phyloP scores from a whole-genome alignment of 75 land plant species.

The Cupressus sempervirens region DNA sequence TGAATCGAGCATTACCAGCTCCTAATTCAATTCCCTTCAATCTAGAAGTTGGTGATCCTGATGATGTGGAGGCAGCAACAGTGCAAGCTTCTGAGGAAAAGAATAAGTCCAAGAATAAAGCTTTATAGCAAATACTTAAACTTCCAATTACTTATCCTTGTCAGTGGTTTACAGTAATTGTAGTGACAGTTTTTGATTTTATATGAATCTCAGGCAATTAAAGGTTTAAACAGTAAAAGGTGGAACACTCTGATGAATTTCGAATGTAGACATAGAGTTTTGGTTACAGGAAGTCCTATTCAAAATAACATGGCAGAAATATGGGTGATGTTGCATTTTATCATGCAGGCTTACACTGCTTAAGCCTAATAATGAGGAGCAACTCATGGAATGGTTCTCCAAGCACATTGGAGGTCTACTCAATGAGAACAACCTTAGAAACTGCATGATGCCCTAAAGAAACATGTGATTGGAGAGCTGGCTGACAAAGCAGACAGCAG shows the following conservation, averaged over 20 bases:
- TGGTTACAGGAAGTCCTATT: slow-evolving; percentile 89
- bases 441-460: slow-evolving; percentile 79
- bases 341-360: slow-evolving; percentile 83
- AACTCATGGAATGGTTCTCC: slow-evolving; percentile 95
- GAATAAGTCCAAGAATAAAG: slow-evolving; percentile 76
- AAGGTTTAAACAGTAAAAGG: slow-evolving; percentile 80
- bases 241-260: slow-evolving; percentile 92
- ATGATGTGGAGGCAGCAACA: not conserved
- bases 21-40: slow-evolving; percentile 35
- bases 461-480: slow-evolving; percentile 87
- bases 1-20: slow-evolving; percentile 27
- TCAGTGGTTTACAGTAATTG: slow-evolving; percentile 70
- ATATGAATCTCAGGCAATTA: slow-evolving; percentile 98
- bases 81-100: slow-evolving; percentile 24
- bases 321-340: slow-evolving; percentile 95
- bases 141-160: slow-evolving; percentile 84
- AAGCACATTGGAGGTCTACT: slow-evolving; percentile 90
- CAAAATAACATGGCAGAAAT: too few relatives aligned
- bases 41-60: slow-evolving; percentile 41
- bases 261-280: slow-evolving; percentile 83
- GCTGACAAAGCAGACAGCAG: slow-evolving; percentile 83
- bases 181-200: slow-evolving; percentile 95
- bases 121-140: slow-evolving; percentile 79
- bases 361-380: slow-evolving; percentile 96
- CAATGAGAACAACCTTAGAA: slow-evolving; percentile 85